These are phyloP conservation scores for Colletotrichum cordylinicola DNA, from an alignment of 2,329 filamentous ascomycete genomes.

Conservation along the genomic window DNA sequence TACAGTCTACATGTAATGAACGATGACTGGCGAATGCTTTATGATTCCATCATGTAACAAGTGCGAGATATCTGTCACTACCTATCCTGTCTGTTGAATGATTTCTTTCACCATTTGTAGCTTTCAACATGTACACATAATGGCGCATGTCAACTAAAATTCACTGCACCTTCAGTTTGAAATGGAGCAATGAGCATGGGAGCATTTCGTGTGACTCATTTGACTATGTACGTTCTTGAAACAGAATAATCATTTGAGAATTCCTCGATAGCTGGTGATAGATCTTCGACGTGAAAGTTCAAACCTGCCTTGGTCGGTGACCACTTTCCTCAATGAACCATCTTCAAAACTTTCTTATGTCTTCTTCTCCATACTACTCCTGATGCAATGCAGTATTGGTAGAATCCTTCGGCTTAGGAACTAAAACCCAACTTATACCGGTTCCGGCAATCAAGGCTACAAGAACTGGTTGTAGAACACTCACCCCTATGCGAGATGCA, in stretches of 20 bases:
- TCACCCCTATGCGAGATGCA: conserved; percentile 48
- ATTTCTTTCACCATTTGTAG: neutral
- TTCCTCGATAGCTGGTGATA: neutral
- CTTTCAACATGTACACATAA: neutral
- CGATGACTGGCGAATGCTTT: neutral
- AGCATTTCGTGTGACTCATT: fast-evolving
- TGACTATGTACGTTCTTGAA: fast-evolving
- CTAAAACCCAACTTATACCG: conserved; percentile 51
- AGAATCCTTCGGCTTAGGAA: conserved; percentile 40
- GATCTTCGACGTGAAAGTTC: fast-evolving
- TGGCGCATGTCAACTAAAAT: fast-evolving
- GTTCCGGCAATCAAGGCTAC: conserved; percentile 52
- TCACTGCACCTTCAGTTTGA: fast-evolving
- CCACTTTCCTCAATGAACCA: no score
- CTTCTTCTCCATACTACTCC: conserved; percentile 28
- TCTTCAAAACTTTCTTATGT: no score
- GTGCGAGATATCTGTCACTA: neutral
- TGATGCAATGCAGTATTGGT: conserved; percentile 35
- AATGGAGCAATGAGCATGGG: fast-evolving
- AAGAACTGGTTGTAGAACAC: conserved; percentile 57
- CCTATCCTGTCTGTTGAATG: neutral
- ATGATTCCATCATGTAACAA: neutral
- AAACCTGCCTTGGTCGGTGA: neutral
- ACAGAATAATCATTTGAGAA: fast-evolving
- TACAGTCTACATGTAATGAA: neutral